Base-by-base conservation (phyloP, 1,139 yeast species). In the Geotrichum carabidarum region DNA sequence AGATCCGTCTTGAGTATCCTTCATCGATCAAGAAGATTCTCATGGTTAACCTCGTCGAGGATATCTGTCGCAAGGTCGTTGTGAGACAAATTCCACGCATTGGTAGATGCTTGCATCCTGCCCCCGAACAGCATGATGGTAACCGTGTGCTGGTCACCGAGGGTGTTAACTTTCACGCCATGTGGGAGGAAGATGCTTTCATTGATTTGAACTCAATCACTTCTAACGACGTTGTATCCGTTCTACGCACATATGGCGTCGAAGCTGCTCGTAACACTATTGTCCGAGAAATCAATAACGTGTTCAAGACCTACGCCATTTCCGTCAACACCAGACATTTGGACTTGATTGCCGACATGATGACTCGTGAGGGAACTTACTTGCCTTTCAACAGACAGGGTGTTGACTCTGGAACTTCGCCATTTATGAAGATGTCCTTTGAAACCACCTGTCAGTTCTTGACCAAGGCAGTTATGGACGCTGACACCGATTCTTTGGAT, bases 191-290 rank as follows among this genome's bases (percentile, higher is more conserved):
- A 72, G 93, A 89, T 63, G 91, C 87, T 61, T 90, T 93, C 70
- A 80, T 94, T 62, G 85, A 90, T 64, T 95, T 91, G 61, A 86
- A 93, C 70, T 84, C 83, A 57, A 86, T 94, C 66, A 80, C 86
- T 7, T 89, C 97, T 15, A 94, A 94, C 77, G 99, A 94, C 72
- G 84, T 94, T 63, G 84, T 89, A 47, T 89, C 96, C 17, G 96
- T 94, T 6, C 78, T 94, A 65, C 80, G 78, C 63, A 89, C 96
- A 0, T 94, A 94, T 67, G 99, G 99, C 71, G 99, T 93, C 54
- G 99, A 94, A 74, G 99, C 99, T 45, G 99, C 99, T 27, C 83
- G 99, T 74, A 89, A 90, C 71, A 93, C 99, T 41, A 88, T 94
- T 75, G 98, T 91, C 43, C 86, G 89, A 65, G 99, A 94, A 78